Conservation (phyloP, 2,329 filamentous ascomycete species). For the Akanthomyces lecanii region DNA sequence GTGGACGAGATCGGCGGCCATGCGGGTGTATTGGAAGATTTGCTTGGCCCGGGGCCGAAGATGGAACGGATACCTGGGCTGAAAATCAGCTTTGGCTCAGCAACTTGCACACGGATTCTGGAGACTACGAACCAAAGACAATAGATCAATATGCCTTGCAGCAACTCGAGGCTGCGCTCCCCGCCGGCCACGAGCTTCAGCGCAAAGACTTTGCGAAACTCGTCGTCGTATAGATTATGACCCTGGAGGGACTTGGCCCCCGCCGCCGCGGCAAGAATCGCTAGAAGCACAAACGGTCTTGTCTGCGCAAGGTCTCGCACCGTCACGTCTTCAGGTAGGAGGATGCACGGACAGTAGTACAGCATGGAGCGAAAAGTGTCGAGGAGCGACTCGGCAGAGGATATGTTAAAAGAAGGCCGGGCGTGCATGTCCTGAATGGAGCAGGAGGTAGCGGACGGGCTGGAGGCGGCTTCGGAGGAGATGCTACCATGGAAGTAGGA, state of each 20-base stretch:
- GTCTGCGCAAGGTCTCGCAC: slow-evolving; percentile 41
- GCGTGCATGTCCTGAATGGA: slow-evolving; percentile 35
- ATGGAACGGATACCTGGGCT: slow-evolving; percentile 50
- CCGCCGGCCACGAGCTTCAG: slow-evolving; percentile 54
- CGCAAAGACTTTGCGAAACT: slow-evolving; percentile 53
- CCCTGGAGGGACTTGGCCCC: slow-evolving; percentile 46
- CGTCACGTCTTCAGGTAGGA: slow-evolving; percentile 36
- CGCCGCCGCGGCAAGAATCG: slow-evolving; percentile 49
- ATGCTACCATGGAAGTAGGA: background rate
- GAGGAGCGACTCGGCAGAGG: slow-evolving; percentile 46
- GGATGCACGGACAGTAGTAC: slow-evolving; percentile 41
- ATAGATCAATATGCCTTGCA: slow-evolving; percentile 56
- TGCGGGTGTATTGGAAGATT: slow-evolving; percentile 46
- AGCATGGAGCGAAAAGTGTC: slow-evolving; percentile 42
- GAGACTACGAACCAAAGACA: slow-evolving; percentile 46
- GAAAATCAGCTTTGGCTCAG: background rate
- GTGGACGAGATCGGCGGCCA: slow-evolving; percentile 46
- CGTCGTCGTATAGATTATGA: slow-evolving; percentile 52
- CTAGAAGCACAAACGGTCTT: slow-evolving; percentile 50
- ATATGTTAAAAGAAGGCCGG: slow-evolving; percentile 51
- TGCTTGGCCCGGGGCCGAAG: slow-evolving; percentile 49
- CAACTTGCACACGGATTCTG: background rate
- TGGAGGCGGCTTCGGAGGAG: slow-evolving; percentile 24
- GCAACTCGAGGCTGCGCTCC: slow-evolving; percentile 52
- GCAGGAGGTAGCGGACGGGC: slow-evolving; percentile 27